Conservation (phyloP, 805 yeast genomes). For the Ogataea ganodermae region DNA sequence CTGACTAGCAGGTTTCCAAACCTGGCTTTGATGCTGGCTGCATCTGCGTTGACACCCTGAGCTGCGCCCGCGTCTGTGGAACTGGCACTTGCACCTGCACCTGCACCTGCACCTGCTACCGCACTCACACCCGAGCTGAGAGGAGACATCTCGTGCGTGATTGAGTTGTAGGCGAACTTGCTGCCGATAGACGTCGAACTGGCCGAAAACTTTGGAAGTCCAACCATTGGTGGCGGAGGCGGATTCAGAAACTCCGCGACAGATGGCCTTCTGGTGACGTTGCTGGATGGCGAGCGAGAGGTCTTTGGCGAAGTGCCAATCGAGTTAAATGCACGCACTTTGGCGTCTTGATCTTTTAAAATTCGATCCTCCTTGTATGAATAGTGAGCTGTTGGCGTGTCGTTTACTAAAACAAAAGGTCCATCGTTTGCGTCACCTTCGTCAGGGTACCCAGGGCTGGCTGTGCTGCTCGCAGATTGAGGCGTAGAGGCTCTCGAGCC, state of each 20-base stretch:
- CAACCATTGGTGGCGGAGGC: slow-evolving; percentile 40
- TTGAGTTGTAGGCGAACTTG: slow-evolving; percentile 31
- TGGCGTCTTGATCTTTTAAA: slow-evolving; percentile 68
- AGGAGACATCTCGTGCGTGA: slow-evolving; percentile 32
- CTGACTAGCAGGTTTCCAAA: slow-evolving; percentile 48
- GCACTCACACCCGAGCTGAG: slow-evolving; percentile 2
- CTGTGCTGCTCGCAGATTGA: background rate
- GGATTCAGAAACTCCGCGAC: slow-evolving; percentile 39
- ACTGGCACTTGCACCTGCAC: too few relatives aligned
- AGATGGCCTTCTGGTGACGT: slow-evolving; percentile 34
- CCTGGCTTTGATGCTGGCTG: slow-evolving; percentile 37
- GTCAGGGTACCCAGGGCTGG: background rate
- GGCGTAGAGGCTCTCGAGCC: background rate
- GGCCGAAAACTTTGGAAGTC: slow-evolving; percentile 17
- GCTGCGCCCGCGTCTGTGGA: background rate
- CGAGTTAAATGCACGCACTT: slow-evolving; percentile 58
- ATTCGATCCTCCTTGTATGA: slow-evolving; percentile 65
- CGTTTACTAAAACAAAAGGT: slow-evolving; percentile 8
- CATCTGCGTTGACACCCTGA: slow-evolving; percentile 7
- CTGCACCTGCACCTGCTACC: background rate
- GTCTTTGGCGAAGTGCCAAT: slow-evolving; percentile 36
- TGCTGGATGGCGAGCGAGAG: slow-evolving; percentile 31
- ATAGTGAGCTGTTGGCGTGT: slow-evolving; percentile 47
- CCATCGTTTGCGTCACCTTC: slow-evolving; percentile 15
- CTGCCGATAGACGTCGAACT: slow-evolving; percentile 11